Conservation (phyloP, 2,329 filamentous ascomycete species). For the Chaetomium sp. region DNA sequence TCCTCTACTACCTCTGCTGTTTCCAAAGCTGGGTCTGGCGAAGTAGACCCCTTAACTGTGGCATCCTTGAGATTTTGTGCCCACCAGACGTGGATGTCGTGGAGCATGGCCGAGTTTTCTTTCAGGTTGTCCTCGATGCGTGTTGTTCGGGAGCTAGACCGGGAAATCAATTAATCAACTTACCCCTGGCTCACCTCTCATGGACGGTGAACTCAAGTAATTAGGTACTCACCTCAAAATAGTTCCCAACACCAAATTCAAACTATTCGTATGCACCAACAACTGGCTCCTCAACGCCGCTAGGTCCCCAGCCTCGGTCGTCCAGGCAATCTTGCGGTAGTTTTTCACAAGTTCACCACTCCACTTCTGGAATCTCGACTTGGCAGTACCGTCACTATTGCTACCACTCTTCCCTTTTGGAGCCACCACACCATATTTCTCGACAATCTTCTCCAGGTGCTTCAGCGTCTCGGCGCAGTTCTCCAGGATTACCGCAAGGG, state of each 20-base stretch:
- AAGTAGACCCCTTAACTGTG: background rate
- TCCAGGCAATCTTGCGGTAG: conserved; percentile 28
- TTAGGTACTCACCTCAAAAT: conserved; percentile 7
- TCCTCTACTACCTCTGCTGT: background rate
- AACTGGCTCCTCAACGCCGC: conserved; percentile 21
- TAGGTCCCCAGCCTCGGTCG: conserved; percentile 26
- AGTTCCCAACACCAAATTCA: conserved; percentile 23
- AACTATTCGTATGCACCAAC: conserved; percentile 23
- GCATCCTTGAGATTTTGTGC: conserved; percentile 6
- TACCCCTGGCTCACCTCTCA: too few relatives aligned
- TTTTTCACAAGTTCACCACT: conserved; percentile 21
- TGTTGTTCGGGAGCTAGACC: conserved; percentile 9
- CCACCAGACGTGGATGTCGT: conserved; percentile 16
- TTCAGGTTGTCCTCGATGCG: conserved; percentile 11
- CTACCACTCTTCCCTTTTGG: too few relatives aligned
- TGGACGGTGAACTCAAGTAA: background rate
- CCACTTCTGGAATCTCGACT: conserved; percentile 18
- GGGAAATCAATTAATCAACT: too few relatives aligned
- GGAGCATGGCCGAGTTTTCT: conserved; percentile 4
- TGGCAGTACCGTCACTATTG: background rate
- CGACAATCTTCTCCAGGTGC: conserved; percentile 14
- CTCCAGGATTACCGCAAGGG: conserved; percentile 3
- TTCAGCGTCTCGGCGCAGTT: conserved; percentile 12
- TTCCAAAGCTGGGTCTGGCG: background rate
- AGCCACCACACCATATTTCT: conserved; percentile 5